Conservation (phyloP, 805 yeast genomes). For the Blastobotrys terrestris region DNA sequence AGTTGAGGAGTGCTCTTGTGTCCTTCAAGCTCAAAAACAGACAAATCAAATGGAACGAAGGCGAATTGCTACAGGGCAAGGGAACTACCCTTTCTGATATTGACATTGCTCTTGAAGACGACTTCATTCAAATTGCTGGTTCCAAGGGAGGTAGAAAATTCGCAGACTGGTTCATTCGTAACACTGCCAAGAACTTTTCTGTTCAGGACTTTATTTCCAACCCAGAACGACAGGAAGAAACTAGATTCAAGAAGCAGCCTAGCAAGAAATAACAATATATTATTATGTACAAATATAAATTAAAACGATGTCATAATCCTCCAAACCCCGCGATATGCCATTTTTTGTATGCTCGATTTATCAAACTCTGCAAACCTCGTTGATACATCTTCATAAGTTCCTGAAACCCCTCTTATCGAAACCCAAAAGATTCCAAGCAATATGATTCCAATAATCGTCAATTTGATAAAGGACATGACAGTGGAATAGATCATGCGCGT, state of each 20-base stretch:
- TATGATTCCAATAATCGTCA: constrained; percentile 13
- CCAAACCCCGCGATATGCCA: background rate
- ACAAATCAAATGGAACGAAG: constrained; percentile 40
- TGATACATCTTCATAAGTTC: constrained; percentile 7
- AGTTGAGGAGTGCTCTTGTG: constrained; percentile 35
- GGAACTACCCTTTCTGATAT: constrained; percentile 38
- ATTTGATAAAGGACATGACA: constrained; percentile 16
- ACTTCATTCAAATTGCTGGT: constrained; percentile 40
- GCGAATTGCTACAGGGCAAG: constrained; percentile 39
- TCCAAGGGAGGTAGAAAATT: constrained; percentile 40
- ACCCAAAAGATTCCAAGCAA: constrained; percentile 9
- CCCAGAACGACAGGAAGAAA: constrained; percentile 18
- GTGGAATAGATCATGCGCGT: constrained; percentile 20
- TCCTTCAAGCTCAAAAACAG: constrained; percentile 42
- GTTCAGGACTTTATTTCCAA: constrained; percentile 38
- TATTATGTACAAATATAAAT: background rate
- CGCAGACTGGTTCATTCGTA: constrained; percentile 47
- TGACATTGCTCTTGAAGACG: constrained; percentile 38
- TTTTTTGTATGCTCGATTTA: background rate
- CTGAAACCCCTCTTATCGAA: constrained; percentile 12
- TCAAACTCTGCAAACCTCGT: constrained; percentile 5
- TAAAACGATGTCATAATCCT: background rate
- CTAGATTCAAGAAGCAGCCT: background rate
- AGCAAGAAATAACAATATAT: background rate
- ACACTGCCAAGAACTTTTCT: constrained; percentile 40